Evolutionary conservation across 768 basidiomycete species (phyloP).

Genomic region (Leccinum arenicola): DNA sequence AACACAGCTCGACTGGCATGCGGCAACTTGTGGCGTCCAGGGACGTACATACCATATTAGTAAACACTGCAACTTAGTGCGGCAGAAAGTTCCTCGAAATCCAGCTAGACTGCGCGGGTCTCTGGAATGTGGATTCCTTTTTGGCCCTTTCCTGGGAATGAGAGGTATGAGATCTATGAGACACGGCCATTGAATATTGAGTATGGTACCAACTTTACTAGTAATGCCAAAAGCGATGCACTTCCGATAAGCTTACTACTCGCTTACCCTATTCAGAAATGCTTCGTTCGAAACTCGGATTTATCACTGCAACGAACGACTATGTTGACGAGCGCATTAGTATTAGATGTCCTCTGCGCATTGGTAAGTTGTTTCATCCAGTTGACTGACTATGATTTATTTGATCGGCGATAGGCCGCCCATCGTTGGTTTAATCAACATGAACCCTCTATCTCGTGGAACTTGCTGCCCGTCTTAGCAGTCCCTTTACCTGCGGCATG

Average conservation of each 20-base stretch:
- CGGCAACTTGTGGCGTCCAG: neutral
- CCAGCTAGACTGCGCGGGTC: neutral
- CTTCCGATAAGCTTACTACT: slow-evolving; percentile 11
- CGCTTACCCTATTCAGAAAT: slow-evolving; percentile 6
- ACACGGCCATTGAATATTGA: neutral
- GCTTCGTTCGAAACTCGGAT: neutral
- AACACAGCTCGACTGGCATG: neutral
- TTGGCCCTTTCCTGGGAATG: neutral
- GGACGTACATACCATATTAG: no score
- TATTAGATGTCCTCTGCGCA: slow-evolving; percentile 17
- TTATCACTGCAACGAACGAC: slow-evolving; percentile 6
- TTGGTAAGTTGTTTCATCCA: slow-evolving; percentile 10
- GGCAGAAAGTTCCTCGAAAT: neutral
- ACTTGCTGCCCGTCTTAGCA: slow-evolving; percentile 8
- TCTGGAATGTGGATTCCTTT: neutral
- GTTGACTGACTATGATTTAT: neutral
- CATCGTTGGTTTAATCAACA: slow-evolving; percentile 18
- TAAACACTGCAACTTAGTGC: neutral
- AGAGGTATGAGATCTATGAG: neutral
- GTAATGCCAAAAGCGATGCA: no score
- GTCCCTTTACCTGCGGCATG: slow-evolving; percentile 14
- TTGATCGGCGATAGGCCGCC: slow-evolving; percentile 3
- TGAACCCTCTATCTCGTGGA: slow-evolving; percentile 17
- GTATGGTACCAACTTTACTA: no score
- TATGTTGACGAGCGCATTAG: neutral